These are phyloP conservation scores for Fusarium circinatum DNA, from an alignment of 2,329 filamentous ascomycete species.

Conservation along the genomic window DNA sequence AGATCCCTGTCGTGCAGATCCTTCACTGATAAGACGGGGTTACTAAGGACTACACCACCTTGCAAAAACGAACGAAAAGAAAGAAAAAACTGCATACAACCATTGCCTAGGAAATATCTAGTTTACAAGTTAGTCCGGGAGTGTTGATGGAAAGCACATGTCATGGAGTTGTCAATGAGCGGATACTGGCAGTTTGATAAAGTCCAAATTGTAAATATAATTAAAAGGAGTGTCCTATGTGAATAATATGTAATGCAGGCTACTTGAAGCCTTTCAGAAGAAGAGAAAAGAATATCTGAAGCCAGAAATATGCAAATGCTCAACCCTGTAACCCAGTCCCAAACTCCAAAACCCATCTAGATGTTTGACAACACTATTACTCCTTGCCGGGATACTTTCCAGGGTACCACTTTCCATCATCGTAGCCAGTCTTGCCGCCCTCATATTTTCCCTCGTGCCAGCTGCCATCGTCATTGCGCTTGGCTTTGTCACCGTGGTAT, in stretches of 20 bases:
- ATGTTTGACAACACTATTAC: not conserved
- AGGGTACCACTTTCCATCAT: slow-evolving; percentile 26
- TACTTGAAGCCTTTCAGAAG: not conserved
- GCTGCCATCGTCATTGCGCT: slow-evolving; percentile 6
- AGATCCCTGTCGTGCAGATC: not conserved
- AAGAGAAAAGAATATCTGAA: slow-evolving; percentile 4
- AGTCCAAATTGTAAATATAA: not conserved
- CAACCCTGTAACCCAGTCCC: not conserved
- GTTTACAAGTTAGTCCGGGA: too few relatives aligned
- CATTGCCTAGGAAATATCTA: too few relatives aligned
- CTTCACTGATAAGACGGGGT: not conserved
- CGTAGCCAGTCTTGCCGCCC: not conserved
- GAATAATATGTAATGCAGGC: not conserved
- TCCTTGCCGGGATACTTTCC: slow-evolving; percentile 33
- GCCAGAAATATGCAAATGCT: not conserved
- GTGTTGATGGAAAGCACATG: too few relatives aligned
- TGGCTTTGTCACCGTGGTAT: not conserved
- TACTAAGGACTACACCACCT: too few relatives aligned
- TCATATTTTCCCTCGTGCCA: slow-evolving; percentile 19
- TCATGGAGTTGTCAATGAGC: too few relatives aligned
- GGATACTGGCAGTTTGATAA: too few relatives aligned
- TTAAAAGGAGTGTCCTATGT: slow-evolving; percentile 11
- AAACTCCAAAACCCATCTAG: slow-evolving; percentile 2
- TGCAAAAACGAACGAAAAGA: not conserved
- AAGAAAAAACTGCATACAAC: not conserved